Evolutionary conservation across 257 asterid genomes (phyloP).

Genomic region (Euphrasia confusa): DNA sequence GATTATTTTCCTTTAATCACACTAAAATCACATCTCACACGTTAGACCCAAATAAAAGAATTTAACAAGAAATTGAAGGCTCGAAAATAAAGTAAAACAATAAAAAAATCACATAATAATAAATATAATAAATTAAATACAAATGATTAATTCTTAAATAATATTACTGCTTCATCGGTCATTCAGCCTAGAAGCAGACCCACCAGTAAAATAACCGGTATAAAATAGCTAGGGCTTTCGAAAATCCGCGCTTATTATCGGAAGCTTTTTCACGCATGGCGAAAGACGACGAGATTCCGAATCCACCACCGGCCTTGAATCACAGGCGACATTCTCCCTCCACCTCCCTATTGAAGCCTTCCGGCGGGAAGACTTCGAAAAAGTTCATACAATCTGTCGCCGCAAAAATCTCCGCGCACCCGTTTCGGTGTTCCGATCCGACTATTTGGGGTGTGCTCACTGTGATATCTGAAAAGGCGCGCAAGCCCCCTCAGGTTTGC

Average conservation of each 20-base stretch:
- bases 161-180: too few species aligned
- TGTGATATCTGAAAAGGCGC: slow-evolving; percentile 82
- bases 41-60: too few species aligned
- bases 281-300: slow-evolving; percentile 35
- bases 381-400: slow-evolving; percentile 65
- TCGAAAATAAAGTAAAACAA: too few species aligned
- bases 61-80: too few species aligned
- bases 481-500: slow-evolving; percentile 74
- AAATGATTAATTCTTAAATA: too few species aligned
- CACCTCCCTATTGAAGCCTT: not conserved
- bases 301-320: slow-evolving; percentile 30
- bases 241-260: slow-evolving; percentile 34
- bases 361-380: slow-evolving; percentile 23
- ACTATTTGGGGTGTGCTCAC: slow-evolving; percentile 96
- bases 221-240: slow-evolving; percentile 50
- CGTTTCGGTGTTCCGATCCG: slow-evolving; percentile 72
- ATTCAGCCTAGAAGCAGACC: too few species aligned
- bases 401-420: slow-evolving; percentile 70
- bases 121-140: too few species aligned
- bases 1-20: too few species aligned
- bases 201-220: not conserved
- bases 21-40: too few species aligned
- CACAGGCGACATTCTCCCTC: slow-evolving; percentile 26
- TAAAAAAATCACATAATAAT: too few species aligned
- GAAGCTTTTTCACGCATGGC: slow-evolving; percentile 39